These are phyloP conservation scores for Oryza punctata DNA, from an alignment of 176 grass and related monocot species.

Conservation along the genomic window DNA sequence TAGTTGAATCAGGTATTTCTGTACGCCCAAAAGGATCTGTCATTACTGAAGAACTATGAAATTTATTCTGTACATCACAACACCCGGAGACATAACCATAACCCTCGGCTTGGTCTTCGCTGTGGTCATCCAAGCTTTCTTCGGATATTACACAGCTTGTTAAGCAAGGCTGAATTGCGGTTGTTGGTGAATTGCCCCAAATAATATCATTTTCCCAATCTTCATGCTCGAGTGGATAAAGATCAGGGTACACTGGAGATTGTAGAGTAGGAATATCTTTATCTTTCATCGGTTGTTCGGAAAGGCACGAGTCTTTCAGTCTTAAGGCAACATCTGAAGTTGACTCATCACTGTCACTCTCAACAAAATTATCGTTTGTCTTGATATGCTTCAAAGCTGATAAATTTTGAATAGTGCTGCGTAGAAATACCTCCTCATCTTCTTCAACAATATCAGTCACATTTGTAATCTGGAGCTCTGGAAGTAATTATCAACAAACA, in stretches of 20 bases:
- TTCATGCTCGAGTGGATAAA: slow-evolving; percentile 92
- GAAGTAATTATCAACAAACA: slow-evolving; percentile 50
- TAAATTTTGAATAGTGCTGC: slow-evolving; percentile 60
- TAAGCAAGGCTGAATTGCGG: slow-evolving; percentile 45
- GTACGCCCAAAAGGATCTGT: slow-evolving; percentile 43
- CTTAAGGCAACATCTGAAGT: slow-evolving; percentile 47
- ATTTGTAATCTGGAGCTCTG: slow-evolving; percentile 57
- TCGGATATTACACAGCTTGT: slow-evolving; percentile 67
- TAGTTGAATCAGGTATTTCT: slow-evolving; percentile 53
- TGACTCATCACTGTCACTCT: slow-evolving; percentile 63
- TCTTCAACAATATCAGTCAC: slow-evolving; percentile 85
- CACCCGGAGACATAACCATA: slow-evolving; percentile 17
- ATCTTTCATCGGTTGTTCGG: slow-evolving; percentile 87
- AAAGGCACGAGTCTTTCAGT: slow-evolving; percentile 54
- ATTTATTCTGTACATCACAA: slow-evolving; percentile 40
- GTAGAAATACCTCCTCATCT: slow-evolving; percentile 85
- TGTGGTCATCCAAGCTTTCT: slow-evolving; percentile 46
- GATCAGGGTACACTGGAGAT: slow-evolving; percentile 71
- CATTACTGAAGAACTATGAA: slow-evolving; percentile 24
- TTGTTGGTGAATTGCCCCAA: slow-evolving; percentile 90
- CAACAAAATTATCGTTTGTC: slow-evolving; percentile 49
- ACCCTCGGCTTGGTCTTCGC: slow-evolving; percentile 40
- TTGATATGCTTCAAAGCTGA: slow-evolving; percentile 54
- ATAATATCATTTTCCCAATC: slow-evolving; percentile 91
- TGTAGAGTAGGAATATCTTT: slow-evolving; percentile 38